These are phyloP conservation scores for Xylaria sp. DNA, from an alignment of 2,329 filamentous ascomycete genomes.

Conservation along the genomic window DNA sequence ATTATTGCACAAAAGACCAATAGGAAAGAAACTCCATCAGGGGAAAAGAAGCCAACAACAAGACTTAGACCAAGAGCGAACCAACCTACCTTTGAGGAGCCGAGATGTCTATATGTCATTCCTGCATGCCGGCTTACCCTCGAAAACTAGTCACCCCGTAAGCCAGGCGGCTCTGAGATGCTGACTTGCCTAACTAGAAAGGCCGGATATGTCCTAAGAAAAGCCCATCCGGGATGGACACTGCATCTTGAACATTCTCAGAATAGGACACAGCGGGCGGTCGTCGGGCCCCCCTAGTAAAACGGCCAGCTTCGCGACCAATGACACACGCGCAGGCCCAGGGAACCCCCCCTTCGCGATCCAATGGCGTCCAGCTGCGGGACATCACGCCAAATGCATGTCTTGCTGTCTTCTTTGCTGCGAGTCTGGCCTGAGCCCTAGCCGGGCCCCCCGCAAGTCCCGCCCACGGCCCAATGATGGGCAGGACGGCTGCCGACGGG, in stretches of 20 bases:
- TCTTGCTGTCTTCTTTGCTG: neutral
- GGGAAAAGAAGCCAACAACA: slow-evolving; percentile 6
- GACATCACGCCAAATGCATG: neutral
- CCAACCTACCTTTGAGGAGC: neutral
- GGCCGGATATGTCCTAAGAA: neutral
- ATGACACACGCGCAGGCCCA: neutral
- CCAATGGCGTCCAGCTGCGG: neutral
- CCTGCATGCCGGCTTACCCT: neutral
- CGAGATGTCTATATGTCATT: slow-evolving; percentile 23
- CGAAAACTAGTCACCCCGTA: neutral
- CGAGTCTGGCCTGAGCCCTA: slow-evolving; percentile 8
- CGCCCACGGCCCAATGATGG: neutral
- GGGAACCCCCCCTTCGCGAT: neutral
- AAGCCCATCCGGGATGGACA: neutral
- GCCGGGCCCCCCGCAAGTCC: neutral
- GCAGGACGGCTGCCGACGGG: neutral
- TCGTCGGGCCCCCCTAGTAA: neutral
- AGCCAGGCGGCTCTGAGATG: neutral
- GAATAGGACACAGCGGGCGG: neutral
- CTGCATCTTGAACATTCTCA: neutral
- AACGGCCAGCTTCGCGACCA: neutral
- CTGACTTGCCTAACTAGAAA: neutral
- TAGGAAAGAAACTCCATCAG: slow-evolving; percentile 10
- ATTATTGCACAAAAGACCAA: neutral
- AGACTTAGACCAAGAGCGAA: neutral